Percentiles rank a stretch among this genome's conserved stretches.
These are phyloP conservation scores for Magnusiomyces clavatus DNA, from an alignment of 1,139 yeast genomes.

Conservation along the genomic window DNA sequence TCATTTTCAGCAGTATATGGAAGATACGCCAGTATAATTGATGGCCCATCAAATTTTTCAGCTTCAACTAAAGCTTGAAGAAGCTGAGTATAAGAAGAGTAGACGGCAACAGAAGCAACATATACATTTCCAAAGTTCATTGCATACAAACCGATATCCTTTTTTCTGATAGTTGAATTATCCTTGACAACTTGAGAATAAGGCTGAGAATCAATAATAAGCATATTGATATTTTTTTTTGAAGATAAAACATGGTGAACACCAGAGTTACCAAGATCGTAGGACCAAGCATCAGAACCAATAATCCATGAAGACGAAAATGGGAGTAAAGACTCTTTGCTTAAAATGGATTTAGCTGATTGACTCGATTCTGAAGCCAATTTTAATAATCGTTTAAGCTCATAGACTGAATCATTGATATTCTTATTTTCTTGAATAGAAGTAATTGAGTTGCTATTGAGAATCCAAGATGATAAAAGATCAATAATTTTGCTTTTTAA, in stretches of 20 bases:
- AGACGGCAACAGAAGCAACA: conserved; percentile 92
- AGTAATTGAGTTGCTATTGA: conserved; percentile 23
- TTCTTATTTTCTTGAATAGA: conserved; percentile 24
- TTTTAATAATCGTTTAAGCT: conserved; percentile 39
- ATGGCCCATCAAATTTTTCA: conserved; percentile 79
- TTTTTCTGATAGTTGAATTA: conserved; percentile 49
- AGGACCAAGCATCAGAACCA: conserved; percentile 95
- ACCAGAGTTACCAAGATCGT: conserved; percentile 87
- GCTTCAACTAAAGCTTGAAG: conserved; percentile 88
- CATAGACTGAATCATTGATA: conserved; percentile 26
- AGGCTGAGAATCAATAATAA: conserved; percentile 91
- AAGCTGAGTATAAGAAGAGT: conserved; percentile 88
- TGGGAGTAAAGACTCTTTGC: conserved; percentile 40
- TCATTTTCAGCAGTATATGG: conserved; percentile 66
- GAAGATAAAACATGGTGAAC: conserved; percentile 77
- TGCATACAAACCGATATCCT: conserved; percentile 90
- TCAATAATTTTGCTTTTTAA: conserved; percentile 46
- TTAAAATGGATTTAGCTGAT: conserved; percentile 34
- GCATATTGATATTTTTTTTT: conserved; percentile 71
- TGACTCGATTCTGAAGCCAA: conserved; percentile 8
- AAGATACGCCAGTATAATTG: conserved; percentile 81
- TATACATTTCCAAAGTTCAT: conserved; percentile 89
- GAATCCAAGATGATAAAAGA: conserved; percentile 61
- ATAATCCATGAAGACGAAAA: conserved; percentile 67
- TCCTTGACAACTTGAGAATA: conserved; percentile 36